Conservation (phyloP, 1,284 basidiomycete species). For the Puccinia horiana region DNA sequence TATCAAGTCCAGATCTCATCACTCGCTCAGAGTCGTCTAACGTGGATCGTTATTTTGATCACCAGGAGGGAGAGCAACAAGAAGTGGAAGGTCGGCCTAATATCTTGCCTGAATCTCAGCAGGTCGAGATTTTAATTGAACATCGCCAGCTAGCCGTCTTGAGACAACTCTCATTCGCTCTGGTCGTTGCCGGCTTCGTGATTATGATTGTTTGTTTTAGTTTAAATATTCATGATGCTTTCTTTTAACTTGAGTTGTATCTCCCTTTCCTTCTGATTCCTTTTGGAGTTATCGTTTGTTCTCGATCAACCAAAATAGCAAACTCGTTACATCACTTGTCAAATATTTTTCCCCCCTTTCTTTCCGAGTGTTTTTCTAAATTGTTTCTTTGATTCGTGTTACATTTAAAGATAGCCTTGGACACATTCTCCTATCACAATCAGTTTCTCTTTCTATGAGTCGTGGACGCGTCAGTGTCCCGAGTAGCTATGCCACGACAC, state of each 20-base stretch:
- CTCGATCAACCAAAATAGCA: not conserved
- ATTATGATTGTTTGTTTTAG: constrained; percentile 77
- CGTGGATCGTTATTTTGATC: constrained; percentile 1
- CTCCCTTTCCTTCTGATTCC: too few species aligned
- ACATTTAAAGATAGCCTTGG: too few species aligned
- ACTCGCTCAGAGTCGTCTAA: not conserved
- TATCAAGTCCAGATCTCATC: not conserved
- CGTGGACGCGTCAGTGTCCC: too few species aligned
- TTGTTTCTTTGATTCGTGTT: too few species aligned
- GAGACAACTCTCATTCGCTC: constrained; percentile 67
- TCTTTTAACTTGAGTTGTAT: not conserved
- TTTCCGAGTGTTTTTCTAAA: not conserved
- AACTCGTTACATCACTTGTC: not conserved
- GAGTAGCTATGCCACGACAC: too few species aligned
- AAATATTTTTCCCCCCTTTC: not conserved
- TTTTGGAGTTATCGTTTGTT: not conserved
- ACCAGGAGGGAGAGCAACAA: not conserved
- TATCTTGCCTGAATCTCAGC: not conserved
- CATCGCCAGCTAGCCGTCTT: constrained; percentile 56
- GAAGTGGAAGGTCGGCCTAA: not conserved
- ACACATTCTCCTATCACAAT: too few species aligned
- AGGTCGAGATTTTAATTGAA: not conserved
- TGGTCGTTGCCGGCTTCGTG: constrained; percentile 74
- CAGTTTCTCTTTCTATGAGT: too few species aligned
- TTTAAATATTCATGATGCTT: constrained; percentile 51